Conservation (phyloP, 371 early-diverging fungal genomes). For the Vavraia culicis region DNA sequence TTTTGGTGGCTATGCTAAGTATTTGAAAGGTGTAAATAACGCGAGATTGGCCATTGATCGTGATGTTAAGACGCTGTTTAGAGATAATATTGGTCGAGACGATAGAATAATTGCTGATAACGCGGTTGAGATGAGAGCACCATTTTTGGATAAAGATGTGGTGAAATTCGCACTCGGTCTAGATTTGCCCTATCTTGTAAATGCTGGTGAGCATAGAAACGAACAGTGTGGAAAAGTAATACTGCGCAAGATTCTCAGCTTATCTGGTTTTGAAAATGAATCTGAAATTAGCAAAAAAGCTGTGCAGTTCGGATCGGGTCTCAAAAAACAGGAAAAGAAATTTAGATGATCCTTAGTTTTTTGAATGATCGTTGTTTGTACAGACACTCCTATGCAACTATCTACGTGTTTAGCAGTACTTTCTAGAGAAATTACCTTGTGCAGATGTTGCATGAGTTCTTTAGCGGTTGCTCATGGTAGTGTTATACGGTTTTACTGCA, state of each 20-base stretch:
- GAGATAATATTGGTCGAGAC: conserved; percentile 68
- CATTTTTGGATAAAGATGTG: conserved; percentile 55
- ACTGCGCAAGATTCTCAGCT: conserved; percentile 46
- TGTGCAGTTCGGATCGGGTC: conserved; percentile 76
- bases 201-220: conserved; percentile 51
- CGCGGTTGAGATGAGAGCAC: conserved; percentile 64
- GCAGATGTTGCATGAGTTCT: no score
- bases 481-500: no score
- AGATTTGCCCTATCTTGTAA: conserved; percentile 52
- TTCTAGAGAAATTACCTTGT: no score
- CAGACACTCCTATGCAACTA: no score
- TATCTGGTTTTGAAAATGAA: conserved; percentile 33
- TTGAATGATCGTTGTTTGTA: no score
- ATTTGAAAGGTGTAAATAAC: conserved; percentile 53
- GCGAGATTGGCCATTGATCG: conserved; percentile 54
- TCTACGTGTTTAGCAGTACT: no score
- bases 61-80: conserved; percentile 59
- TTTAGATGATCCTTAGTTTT: neutral
- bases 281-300: conserved; percentile 58
- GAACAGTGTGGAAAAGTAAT: conserved; percentile 73
- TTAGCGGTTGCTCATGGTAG: no score
- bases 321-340: conserved; percentile 51
- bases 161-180: conserved; percentile 47
- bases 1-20: conserved; percentile 66
- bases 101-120: conserved; percentile 69